Evolutionary conservation across 2,329 filamentous ascomycete genomes (phyloP), one percentile per base, ranked within the genome.

Genomic region (Fonsecaea erecta): DNA sequence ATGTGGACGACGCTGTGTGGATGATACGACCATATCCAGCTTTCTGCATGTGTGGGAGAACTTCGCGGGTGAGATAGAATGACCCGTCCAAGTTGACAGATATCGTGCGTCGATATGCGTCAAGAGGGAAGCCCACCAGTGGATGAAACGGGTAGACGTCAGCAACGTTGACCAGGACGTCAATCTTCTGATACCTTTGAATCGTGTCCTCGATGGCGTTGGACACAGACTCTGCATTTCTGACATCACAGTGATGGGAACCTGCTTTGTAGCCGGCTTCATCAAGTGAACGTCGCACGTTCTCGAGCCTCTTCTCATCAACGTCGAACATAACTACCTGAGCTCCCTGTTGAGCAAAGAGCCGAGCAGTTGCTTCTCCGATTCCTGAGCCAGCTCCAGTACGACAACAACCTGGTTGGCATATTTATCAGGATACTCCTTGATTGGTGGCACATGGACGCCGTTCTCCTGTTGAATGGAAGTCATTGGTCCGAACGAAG

Each of bases 321-420:
- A 73, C n/a, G 11, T 73, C 71, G 7, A 71, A 65, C 6, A 74
- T 64, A 1, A 73, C 59, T 6, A 73, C 71, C 3, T 65, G 68
- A 16, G 70, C 70, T 2, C 71, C 71, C 48, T 71, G 63, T 12
- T 65, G 54, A 7, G 69, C 69, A 7, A 72, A 66, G 2, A 71
- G 61, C 9, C 62, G 59, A 2, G 70, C 67, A 8, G 70, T 70
- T 11, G 66, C 63, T 32, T 68, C 69, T 1, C 71, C 69, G 18
- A 73, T 73, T 1, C 70, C 72, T 40, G 65, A 56, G 11, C 71
- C 71, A 12, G 68, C 70, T 11, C 71, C 72, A 12, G 71, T 71
- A 72, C 56, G 9, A 72, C 57, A 16, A 63, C 70, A 4, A 71
- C n/a, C n/a, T n/a, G n/a, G n/a, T n/a, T n/a, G n/a, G n/a, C n/a